Conservation (phyloP, 768 basidiomycete species). For the Dacryopinax spathularia region DNA sequence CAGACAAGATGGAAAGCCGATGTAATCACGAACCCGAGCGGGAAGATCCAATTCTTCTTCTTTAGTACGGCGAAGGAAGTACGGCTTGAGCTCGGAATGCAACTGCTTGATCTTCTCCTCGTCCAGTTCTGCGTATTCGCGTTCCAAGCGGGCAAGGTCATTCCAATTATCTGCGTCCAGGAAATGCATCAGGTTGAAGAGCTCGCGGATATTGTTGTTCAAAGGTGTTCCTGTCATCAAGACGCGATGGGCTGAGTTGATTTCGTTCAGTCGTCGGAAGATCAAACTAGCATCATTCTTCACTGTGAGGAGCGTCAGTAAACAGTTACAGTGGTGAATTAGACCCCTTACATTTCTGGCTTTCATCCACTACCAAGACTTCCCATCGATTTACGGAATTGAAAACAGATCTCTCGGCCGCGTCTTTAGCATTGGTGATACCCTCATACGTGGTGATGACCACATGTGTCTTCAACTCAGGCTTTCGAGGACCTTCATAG, state of each 20-base stretch:
- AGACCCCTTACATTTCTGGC: conserved; percentile 57
- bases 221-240: conserved; percentile 91
- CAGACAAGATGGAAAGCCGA: neutral
- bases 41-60: conserved; percentile 78
- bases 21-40: conserved; percentile 48
- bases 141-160: conserved; percentile 59
- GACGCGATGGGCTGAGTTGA: conserved; percentile 64
- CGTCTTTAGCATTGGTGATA: conserved; percentile 55
- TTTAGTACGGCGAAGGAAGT: conserved; percentile 88
- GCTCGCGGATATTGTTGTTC: conserved; percentile 91
- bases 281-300: conserved; percentile 70
- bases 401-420: conserved; percentile 45
- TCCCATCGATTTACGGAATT: conserved; percentile 82
- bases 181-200: conserved; percentile 97
- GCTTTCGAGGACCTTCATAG: conserved; percentile 27
- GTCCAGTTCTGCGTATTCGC: conserved; percentile 59
- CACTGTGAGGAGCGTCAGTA: conserved; percentile 34
- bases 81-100: conserved; percentile 61
- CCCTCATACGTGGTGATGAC: conserved; percentile 87
- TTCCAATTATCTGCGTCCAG: conserved; percentile 64
- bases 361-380: conserved; percentile 85
- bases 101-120: conserved; percentile 70
- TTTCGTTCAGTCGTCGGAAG: conserved; percentile 67
- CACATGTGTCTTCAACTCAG: conserved; percentile 65
- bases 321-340: conserved; percentile 5